phyloP scores from a whole-genome alignment of 1,139 yeast genomes.

The Geotrichum cucujoidarum region DNA sequence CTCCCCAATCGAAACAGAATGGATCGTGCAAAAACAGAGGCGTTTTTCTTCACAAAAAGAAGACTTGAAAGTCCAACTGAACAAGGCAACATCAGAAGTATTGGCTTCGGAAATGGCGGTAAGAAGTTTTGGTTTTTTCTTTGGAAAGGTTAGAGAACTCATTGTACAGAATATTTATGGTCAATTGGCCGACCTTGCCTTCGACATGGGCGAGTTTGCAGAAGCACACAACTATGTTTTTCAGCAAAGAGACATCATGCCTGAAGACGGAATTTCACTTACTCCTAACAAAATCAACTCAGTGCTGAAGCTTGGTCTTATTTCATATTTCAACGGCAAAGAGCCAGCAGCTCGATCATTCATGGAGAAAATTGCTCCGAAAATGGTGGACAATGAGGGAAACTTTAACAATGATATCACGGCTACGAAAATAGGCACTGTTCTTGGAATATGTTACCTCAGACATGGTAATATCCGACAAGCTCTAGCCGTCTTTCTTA shows the following conservation, averaged over 20 bases:
- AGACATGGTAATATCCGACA: slow-evolving; percentile 13
- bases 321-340: slow-evolving; percentile 6
- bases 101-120: slow-evolving; percentile 11
- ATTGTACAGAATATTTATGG: slow-evolving; percentile 1
- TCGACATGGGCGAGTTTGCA: slow-evolving; percentile 11
- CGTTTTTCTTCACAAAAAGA: neutral
- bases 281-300: neutral
- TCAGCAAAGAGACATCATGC: slow-evolving; percentile 10
- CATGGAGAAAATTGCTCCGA: slow-evolving; percentile 9
- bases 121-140: neutral
- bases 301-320: slow-evolving; percentile 1
- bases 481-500: slow-evolving; percentile 13
- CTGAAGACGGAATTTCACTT: neutral
- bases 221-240: slow-evolving; percentile 12
- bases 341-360: slow-evolving; percentile 8
- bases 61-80: neutral
- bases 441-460: slow-evolving; percentile 14
- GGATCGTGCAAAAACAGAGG: slow-evolving; percentile 4
- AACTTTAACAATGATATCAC: neutral
- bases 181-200: slow-evolving; percentile 12
- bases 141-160: neutral
- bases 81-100: slow-evolving; percentile 8
- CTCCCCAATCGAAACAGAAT: neutral
- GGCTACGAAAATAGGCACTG: slow-evolving; percentile 9
- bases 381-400: slow-evolving; percentile 2